Evolutionary conservation across 1,139 yeast species (phyloP).

Genomic region (Hyphopichia burtonii): DNA sequence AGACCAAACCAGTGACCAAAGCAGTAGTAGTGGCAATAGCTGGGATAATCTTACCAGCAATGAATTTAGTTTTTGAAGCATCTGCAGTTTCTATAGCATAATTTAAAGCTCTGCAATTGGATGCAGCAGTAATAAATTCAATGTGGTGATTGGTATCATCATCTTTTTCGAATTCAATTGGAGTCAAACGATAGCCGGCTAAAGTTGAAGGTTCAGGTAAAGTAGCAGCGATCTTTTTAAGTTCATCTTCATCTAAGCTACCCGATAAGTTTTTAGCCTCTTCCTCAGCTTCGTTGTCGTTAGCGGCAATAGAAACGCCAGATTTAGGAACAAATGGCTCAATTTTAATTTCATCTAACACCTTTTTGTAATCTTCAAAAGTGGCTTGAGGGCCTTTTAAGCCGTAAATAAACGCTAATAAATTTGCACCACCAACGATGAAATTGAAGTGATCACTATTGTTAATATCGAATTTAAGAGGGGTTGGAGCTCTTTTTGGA

Average conservation of each 20-base stretch:
- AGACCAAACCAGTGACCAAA: conserved; percentile 90
- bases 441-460: conserved; percentile 80
- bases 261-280: conserved; percentile 52
- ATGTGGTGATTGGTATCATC: conserved; percentile 96
- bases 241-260: conserved; percentile 55
- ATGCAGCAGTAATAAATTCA: conserved; percentile 95
- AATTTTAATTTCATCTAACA: conserved; percentile 46
- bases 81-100: conserved; percentile 82
- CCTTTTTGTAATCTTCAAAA: conserved; percentile 48
- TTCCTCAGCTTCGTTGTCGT: conserved; percentile 86
- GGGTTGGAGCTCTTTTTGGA: conserved; percentile 93
- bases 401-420: conserved; percentile 89
- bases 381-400: conserved; percentile 51
- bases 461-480: conserved; percentile 71
- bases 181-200: conserved; percentile 81
- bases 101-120: conserved; percentile 92
- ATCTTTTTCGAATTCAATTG: conserved; percentile 96
- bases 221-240: conserved; percentile 63
- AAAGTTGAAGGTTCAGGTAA: conserved; percentile 87
- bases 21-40: conserved; percentile 99
- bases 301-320: conserved; percentile 80
- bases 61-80: conserved; percentile 72
- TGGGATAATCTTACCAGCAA: conserved; percentile 94
- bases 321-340: conserved; percentile 66
- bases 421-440: conserved; percentile 81